Base-by-base conservation (phyloP, 805 yeast species). In the Maudiozyma serrabonitensis region DNA sequence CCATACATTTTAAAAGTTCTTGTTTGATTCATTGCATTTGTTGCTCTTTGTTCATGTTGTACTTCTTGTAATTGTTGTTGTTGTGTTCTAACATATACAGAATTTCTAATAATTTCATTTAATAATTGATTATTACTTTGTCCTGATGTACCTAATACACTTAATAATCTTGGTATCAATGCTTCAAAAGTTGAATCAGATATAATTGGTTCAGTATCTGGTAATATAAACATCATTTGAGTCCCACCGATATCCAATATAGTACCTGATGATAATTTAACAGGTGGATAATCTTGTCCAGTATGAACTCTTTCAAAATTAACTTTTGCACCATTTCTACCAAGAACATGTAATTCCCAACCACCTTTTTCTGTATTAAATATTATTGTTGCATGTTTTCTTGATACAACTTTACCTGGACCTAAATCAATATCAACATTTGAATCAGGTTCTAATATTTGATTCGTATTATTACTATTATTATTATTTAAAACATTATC, bases 211-310 rank as follows among this genome's bases (percentile, higher is more conserved):
- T 80, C 79, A 4, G 87, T 81, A 64, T 90, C 97, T 1, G 99
- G 99, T 56, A 93, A 72, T 38, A 93, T 93, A 63, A 93, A 93
- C 95, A 93, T 91, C 98, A 93, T 93, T 68, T 93, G 98, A 11
- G 96, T 89, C 6, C 97, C 97, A 16, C 98, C 98, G 43, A 93
- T 82, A 60, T 93, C 99, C 50, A 93, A 69, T 16, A 93, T 80
- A 41, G 91, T 86, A n/a, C 99, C 99, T 1, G 95, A 83, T 47
- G 77, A 75, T 49, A 93, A 74, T 12, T 81, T 75, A 13, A 82
- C 75, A 3, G 81, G 72, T 5, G 71, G 57, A 3, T 70, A 66
- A 42, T 69, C 59, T 5, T 75, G 67, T 5, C 82, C 83, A 32
- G 76, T 61, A 12, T 45, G 50, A 2, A 72, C 64, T 50, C 74